A percentile compares a stretch with the other conserved stretches of the same genome.
Conservation (phyloP, 2,329 filamentous ascomycete genomes). For the Xylaria sp. region DNA sequence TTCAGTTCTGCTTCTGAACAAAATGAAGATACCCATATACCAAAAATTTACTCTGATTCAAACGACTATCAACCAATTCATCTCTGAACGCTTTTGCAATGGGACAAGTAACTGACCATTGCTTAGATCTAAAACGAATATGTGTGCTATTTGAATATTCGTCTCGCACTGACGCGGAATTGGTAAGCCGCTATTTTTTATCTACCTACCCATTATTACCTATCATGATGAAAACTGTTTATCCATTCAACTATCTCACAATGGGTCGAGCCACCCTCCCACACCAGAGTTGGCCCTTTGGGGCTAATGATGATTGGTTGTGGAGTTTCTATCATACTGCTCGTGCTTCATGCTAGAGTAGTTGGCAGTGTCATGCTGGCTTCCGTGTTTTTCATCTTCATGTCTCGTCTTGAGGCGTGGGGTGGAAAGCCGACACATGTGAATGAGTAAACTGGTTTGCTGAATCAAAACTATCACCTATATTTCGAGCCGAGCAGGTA, state of each 20-base stretch:
- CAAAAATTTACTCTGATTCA: conserved; percentile 65
- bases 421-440: conserved; percentile 65
- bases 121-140: conserved; percentile 2
- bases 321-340: conserved; percentile 68
- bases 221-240: conserved; percentile 70
- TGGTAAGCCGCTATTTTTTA: conserved; percentile 18
- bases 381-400: conserved; percentile 62
- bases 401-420: conserved; percentile 68
- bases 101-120: conserved; percentile 33
- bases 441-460: conserved; percentile 78
- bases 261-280: conserved; percentile 76
- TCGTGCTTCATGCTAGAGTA: conserved; percentile 43
- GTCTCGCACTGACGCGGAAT: not conserved
- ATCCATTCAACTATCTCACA: conserved; percentile 80
- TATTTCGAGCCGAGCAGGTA: not conserved
- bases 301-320: conserved; percentile 73
- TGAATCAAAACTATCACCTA: conserved; percentile 53
- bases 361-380: conserved; percentile 64
- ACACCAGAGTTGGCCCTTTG: conserved; percentile 66
- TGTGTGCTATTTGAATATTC: not conserved
- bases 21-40: conserved; percentile 73
- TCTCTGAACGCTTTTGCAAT: conserved; percentile 1
- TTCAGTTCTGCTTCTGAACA: conserved; percentile 82
- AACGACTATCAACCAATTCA: conserved; percentile 31
- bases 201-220: not conserved